A percentile compares a stretch with the other conserved stretches of the same genome.
Conservation (phyloP, 768 basidiomycete genomes). For the Leucocoprinus birnbaumii region DNA sequence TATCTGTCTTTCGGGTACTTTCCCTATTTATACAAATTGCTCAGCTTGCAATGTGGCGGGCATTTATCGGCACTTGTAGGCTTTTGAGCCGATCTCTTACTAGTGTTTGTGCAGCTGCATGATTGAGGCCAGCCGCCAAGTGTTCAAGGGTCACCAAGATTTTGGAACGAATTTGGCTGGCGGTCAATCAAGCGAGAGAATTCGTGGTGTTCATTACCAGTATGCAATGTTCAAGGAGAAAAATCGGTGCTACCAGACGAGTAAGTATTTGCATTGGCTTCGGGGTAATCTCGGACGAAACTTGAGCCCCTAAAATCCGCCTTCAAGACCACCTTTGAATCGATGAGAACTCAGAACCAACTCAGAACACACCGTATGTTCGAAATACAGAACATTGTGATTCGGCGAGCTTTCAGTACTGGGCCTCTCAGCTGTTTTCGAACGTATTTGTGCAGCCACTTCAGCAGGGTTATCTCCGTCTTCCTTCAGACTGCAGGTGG, state of each 20-base stretch:
- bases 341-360: neutral
- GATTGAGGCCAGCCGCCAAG: too few relatives aligned
- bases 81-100: too few relatives aligned
- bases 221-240: neutral
- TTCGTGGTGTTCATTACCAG: too few relatives aligned
- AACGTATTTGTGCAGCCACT: conserved; percentile 18
- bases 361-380: neutral
- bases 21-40: neutral
- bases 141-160: too few relatives aligned
- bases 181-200: too few relatives aligned
- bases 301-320: neutral
- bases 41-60: neutral
- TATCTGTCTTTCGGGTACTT: neutral
- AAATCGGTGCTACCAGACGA: neutral
- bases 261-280: neutral
- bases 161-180: too few relatives aligned
- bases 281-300: neutral
- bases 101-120: too few relatives aligned
- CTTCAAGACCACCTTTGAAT: too few relatives aligned
- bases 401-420: too few relatives aligned
- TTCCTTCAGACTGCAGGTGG: neutral
- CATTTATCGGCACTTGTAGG: neutral
- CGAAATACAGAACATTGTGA: neutral
- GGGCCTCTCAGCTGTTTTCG: too few relatives aligned
- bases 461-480: conserved; percentile 31